A percentile compares a stretch with the other conserved stretches of the same genome.
Evolutionary conservation across 2,329 filamentous ascomycete genomes (phyloP).

Genomic region (Remersonia thermophila): DNA sequence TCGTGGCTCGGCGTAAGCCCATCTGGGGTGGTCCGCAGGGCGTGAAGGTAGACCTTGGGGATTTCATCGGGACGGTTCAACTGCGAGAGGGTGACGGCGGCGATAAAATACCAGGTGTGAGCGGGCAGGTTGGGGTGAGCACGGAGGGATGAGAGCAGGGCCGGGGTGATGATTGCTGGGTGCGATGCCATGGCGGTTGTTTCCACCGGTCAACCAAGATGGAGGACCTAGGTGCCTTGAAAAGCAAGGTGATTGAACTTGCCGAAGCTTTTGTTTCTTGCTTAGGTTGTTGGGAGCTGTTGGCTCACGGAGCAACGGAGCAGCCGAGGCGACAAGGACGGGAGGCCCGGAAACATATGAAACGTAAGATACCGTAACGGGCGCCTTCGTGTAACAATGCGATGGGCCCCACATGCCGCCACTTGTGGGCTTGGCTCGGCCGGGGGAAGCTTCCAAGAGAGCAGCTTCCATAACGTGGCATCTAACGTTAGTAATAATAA

Average conservation of each 20-base stretch:
- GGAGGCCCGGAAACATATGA: too few relatives aligned
- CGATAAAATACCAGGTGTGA: conserved; percentile 37
- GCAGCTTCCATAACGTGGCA: conserved; percentile 21
- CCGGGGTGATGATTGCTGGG: conserved; percentile 27
- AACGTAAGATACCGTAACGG: too few relatives aligned
- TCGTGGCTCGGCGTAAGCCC: conserved; percentile 19
- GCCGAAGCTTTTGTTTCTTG: too few relatives aligned
- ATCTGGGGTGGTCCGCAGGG: conserved; percentile 23
- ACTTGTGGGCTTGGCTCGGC: too few relatives aligned
- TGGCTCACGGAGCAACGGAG: too few relatives aligned
- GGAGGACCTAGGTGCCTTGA: too few relatives aligned
- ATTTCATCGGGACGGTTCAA: conserved; percentile 39
- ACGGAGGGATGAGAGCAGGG: conserved; percentile 29
- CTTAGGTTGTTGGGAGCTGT: too few relatives aligned
- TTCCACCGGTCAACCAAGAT: background rate
- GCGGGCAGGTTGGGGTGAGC: conserved; percentile 29
- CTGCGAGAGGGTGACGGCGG: conserved; percentile 31
- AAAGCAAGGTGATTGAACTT: too few relatives aligned
- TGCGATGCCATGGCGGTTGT: conserved; percentile 8
- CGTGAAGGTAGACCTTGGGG: conserved; percentile 30
- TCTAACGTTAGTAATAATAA: conserved; percentile 20
- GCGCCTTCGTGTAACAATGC: background rate
- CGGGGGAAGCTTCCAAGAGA: background rate
- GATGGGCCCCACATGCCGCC: background rate
- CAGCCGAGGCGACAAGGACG: too few relatives aligned